A percentile compares a stretch with the other conserved stretches of the same genome.
These are phyloP conservation scores for Ogataea henricii DNA, from an alignment of 805 yeast genomes.

Conservation along the genomic window DNA sequence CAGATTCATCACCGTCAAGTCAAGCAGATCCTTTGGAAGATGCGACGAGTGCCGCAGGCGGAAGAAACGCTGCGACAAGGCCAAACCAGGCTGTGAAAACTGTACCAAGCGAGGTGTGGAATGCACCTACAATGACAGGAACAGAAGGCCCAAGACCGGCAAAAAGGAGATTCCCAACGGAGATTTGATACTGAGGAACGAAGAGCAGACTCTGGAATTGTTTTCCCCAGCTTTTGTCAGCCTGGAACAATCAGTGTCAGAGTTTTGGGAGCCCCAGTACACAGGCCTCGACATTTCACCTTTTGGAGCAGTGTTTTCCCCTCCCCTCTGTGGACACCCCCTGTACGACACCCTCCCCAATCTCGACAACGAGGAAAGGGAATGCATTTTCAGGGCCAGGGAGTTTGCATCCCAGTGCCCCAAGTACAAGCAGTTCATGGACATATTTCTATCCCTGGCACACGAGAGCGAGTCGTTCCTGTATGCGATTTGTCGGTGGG, in stretches of 20 bases:
- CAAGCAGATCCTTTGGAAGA: slow-evolving; percentile 18
- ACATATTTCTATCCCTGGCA: slow-evolving; percentile 17
- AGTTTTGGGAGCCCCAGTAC: too few species aligned
- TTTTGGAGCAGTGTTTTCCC: neutral
- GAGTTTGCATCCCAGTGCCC: slow-evolving; percentile 9
- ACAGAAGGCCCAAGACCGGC: too few species aligned
- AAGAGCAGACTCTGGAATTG: too few species aligned
- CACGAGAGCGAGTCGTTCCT: slow-evolving; percentile 10
- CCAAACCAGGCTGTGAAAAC: slow-evolving; percentile 46
- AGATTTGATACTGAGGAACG: too few species aligned
- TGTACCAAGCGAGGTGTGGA: slow-evolving; percentile 46
- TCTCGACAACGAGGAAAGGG: slow-evolving; percentile 11
- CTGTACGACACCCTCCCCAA: too few species aligned
- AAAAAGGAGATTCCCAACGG: too few species aligned
- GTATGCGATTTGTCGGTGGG: slow-evolving; percentile 22
- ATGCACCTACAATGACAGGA: slow-evolving; percentile 39
- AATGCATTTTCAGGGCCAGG: slow-evolving; percentile 11
- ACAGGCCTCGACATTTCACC: too few species aligned
- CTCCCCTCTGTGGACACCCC: too few species aligned
- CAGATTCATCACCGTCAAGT: slow-evolving; percentile 18
- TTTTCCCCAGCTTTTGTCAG: too few species aligned
- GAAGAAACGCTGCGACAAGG: slow-evolving; percentile 49
- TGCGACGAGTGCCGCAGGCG: slow-evolving; percentile 43
- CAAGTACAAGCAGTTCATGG: slow-evolving; percentile 14
- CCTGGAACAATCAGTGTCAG: too few species aligned